Evolutionary conservation across 345 rosid genomes (phyloP).

Genomic region (Stellera chamaejasme): DNA sequence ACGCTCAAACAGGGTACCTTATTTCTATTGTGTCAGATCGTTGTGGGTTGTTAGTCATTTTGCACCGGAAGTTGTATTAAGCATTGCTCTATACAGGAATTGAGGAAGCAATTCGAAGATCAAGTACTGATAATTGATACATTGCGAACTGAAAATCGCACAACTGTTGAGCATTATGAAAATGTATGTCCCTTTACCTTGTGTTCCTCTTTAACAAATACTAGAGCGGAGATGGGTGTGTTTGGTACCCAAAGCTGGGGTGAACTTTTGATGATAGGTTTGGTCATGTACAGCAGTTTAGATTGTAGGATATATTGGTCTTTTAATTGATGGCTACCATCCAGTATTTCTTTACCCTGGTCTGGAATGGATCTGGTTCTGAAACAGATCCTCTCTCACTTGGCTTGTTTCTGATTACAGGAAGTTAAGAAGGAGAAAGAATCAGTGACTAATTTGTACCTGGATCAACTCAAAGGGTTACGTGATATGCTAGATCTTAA

Average conservation of each 20-base stretch:
- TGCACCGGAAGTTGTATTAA: constrained; percentile 1
- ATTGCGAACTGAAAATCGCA: constrained; percentile 55
- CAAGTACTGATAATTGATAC: constrained; percentile 67
- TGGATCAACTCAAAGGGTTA: constrained; percentile 45
- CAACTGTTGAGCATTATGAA: constrained; percentile 49
- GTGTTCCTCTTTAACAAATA: no score
- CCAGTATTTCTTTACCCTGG: background rate
- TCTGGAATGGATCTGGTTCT: background rate
- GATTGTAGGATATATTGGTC: constrained; percentile 1
- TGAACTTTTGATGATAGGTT: background rate
- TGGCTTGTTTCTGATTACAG: constrained; percentile 31
- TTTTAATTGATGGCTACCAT: background rate
- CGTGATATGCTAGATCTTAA: constrained; percentile 39
- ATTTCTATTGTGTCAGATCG: constrained; percentile 8
- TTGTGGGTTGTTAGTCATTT: background rate
- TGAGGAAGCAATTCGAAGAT: constrained; percentile 84
- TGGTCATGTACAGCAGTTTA: no score
- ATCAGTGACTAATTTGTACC: constrained; percentile 40
- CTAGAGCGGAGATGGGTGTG: no score
- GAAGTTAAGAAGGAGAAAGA: constrained; percentile 63
- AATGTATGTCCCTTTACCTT: constrained; percentile 31
- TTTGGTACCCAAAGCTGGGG: background rate
- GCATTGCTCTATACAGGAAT: constrained; percentile 43
- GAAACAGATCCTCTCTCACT: no score
- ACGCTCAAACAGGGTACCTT: constrained; percentile 70